A percentile compares a stretch with the other conserved stretches of the same genome.
phyloP scores from a whole-genome alignment of 345 rosid genomes.

The Gossypium mustelinum region DNA sequence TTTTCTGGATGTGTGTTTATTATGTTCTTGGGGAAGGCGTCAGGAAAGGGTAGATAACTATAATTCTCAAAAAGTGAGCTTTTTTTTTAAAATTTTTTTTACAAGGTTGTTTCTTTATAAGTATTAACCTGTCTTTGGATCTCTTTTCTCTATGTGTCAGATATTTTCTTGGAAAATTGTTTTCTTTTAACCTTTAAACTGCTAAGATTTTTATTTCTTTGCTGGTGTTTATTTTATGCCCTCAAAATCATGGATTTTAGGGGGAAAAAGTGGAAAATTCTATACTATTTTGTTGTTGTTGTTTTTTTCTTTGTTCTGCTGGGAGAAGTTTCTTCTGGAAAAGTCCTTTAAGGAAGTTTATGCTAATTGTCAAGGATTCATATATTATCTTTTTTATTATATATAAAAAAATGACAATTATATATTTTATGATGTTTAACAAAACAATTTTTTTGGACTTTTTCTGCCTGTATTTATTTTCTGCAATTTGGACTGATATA shows the following conservation, averaged over 20 bases:
- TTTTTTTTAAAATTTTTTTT: not conserved
- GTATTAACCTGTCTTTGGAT: conserved; percentile 23
- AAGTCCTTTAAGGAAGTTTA: conserved; percentile 16
- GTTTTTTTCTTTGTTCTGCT: not conserved
- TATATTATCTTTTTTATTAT: not conserved
- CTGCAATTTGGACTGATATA: conserved; percentile 9
- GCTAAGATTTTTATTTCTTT: not conserved
- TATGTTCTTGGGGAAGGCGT: conserved; percentile 14
- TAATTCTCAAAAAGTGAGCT: conserved; percentile 20
- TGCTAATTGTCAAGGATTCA: conserved; percentile 10
- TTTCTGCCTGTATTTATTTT: conserved; percentile 26
- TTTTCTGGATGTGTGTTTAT: conserved; percentile 19
- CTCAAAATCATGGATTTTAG: not conserved
- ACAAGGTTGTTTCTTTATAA: conserved; percentile 14
- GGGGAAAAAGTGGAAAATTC: not conserved
- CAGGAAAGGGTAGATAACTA: not conserved
- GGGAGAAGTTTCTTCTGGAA: not conserved
- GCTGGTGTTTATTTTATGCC: not conserved
- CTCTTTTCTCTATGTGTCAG: conserved; percentile 30
- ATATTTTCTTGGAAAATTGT: conserved; percentile 19
- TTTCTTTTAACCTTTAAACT: conserved; percentile 1
- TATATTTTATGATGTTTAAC: conserved; percentile 7
- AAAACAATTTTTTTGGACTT: conserved; percentile 24
- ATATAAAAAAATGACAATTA: conserved; percentile 3
- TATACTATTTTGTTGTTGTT: not conserved